Conservation (phyloP, 495 filamentous ascomycete genomes). For the Lineolata rhizophorae region DNA sequence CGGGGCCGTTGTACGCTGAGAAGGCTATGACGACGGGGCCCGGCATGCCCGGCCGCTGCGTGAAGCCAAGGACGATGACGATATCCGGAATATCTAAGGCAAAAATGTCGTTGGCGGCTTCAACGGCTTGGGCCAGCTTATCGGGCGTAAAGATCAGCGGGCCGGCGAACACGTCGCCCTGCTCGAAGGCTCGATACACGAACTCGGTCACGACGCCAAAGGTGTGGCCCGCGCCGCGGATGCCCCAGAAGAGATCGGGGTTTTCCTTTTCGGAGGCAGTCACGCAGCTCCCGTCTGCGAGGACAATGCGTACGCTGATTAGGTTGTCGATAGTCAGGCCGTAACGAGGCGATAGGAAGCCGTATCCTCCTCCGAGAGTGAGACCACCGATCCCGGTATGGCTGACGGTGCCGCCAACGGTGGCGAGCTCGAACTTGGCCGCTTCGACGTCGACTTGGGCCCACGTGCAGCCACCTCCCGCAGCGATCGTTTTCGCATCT, state of each 20-base stretch:
- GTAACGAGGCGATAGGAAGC: conserved; percentile 25
- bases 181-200: conserved; percentile 23
- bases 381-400: conserved; percentile 36
- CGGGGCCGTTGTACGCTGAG: conserved; percentile 29
- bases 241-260: conserved; percentile 19
- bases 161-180: conserved; percentile 26
- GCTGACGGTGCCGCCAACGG: conserved; percentile 37
- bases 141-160: conserved; percentile 21
- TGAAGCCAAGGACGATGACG: conserved; percentile 19
- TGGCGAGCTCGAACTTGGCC: conserved; percentile 26
- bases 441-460: conserved; percentile 31
- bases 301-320: conserved; percentile 24
- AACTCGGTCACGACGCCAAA: conserved; percentile 23
- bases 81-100: conserved; percentile 9
- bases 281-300: conserved; percentile 25
- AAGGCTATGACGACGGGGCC: conserved; percentile 20
- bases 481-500: conserved; percentile 22
- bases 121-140: conserved; percentile 21
- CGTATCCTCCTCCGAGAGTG: conserved; percentile 35
- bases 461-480: conserved; percentile 32
- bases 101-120: conserved; percentile 20
- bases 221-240: conserved; percentile 17
- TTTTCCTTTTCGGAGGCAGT: conserved; percentile 17
- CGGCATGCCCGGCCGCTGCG: conserved; percentile 19
- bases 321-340: conserved; percentile 33